A percentile compares a stretch with the other conserved stretches of the same genome.
Conservation (phyloP, 257 asterid species). For the Petrea volubilis region DNA sequence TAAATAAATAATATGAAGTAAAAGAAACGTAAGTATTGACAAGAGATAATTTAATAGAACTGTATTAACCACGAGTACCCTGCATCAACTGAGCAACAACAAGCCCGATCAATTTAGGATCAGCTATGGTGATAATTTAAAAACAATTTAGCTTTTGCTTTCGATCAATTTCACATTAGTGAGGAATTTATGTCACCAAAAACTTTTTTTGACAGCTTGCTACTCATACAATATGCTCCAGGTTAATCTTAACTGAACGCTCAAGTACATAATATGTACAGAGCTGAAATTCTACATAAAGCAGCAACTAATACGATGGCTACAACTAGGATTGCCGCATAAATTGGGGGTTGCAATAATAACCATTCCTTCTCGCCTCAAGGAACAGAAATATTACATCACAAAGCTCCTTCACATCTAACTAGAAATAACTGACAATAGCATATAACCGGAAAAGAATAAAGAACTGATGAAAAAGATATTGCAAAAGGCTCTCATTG, state of each 20-base stretch:
- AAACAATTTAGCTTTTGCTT: no score
- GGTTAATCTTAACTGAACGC: not conserved
- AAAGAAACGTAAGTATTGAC: slow-evolving; percentile 5
- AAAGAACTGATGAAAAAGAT: slow-evolving; percentile 14
- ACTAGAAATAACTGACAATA: slow-evolving; percentile 2
- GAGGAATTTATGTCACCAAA: no score
- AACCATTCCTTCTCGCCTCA: not conserved
- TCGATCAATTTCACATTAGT: no score
- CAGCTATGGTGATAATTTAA: no score
- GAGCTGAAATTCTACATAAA: slow-evolving; percentile 11
- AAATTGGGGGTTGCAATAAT: not conserved
- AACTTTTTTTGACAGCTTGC: no score
- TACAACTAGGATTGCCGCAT: not conserved
- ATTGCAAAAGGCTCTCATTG: slow-evolving; percentile 6
- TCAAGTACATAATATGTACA: not conserved
- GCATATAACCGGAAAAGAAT: slow-evolving; percentile 5
- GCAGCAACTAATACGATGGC: not conserved
- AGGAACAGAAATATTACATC: not conserved
- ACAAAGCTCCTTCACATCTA: not conserved
- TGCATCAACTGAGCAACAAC: not conserved
- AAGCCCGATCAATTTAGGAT: not conserved
- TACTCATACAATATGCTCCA: not conserved
- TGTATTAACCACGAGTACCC: slow-evolving; percentile 3
- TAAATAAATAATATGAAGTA: not conserved
- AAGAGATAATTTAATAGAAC: not conserved